A percentile compares a stretch with the other conserved stretches of the same genome.
Conservation (phyloP, 345 rosid species). For the Citrus medica region DNA sequence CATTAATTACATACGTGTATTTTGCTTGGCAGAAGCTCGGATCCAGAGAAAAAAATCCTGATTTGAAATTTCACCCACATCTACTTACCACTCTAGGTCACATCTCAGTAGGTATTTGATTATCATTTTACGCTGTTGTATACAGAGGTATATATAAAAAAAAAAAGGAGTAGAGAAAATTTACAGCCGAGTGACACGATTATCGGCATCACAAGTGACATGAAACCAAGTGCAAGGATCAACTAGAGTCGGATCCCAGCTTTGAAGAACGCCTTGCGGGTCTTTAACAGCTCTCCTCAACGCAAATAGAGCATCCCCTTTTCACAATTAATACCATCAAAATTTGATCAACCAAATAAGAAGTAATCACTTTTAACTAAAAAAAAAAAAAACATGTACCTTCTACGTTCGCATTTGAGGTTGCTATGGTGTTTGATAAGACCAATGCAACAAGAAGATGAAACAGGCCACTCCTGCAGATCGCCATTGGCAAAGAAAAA, state of each 20-base stretch:
- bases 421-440: conserved; percentile 15
- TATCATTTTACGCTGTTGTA: no score
- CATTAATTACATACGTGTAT: background rate
- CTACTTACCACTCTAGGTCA: background rate
- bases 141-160: no score
- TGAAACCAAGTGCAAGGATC: conserved; percentile 88
- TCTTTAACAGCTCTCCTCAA: conserved; percentile 63
- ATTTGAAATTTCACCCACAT: background rate
- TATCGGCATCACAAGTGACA: conserved; percentile 58
- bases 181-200: conserved; percentile 67
- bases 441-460: conserved; percentile 24
- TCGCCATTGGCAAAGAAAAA: conserved; percentile 24
- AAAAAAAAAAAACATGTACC: conserved; percentile 21
- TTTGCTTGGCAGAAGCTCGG: background rate
- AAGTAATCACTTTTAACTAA: background rate
- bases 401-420: conserved; percentile 45
- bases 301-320: conserved; percentile 71
- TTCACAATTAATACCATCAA: background rate
- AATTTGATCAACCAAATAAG: background rate
- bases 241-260: conserved; percentile 80
- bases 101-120: background rate
- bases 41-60: background rate
- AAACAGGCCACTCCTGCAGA: conserved; percentile 2
- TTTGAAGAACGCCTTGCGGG: conserved; percentile 58
- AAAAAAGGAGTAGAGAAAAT: background rate